These are phyloP conservation scores for Suillus subalutaceus DNA, from an alignment of 768 basidiomycete genomes.

Conservation along the genomic window DNA sequence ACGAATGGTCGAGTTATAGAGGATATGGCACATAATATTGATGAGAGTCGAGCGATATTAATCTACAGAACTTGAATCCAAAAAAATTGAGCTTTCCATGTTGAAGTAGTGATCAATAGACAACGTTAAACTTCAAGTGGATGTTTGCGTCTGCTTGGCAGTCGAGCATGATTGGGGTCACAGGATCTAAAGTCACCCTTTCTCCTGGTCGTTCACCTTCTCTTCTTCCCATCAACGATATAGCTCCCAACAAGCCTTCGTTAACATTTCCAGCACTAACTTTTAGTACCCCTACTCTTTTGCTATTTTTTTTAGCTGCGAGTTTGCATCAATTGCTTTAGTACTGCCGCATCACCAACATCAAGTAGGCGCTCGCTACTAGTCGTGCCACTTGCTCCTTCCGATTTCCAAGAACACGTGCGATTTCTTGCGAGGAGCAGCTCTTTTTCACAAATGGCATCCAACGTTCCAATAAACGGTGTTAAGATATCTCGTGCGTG, in stretches of 20 bases:
- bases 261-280: conserved; percentile 16
- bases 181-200: conserved; percentile 33
- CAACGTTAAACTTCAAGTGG: neutral
- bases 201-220: conserved; percentile 26
- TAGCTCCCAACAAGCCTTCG: conserved; percentile 19
- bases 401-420: conserved; percentile 11
- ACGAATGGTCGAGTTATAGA: neutral
- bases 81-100: neutral
- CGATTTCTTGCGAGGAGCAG: conserved; percentile 1
- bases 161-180: conserved; percentile 29
- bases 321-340: conserved; percentile 8
- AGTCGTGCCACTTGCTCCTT: conserved; percentile 14
- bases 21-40: neutral
- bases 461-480: conserved; percentile 83
- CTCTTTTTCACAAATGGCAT: conserved; percentile 53
- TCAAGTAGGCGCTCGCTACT: conserved; percentile 20
- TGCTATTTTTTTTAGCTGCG: conserved; percentile 5
- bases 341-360: conserved; percentile 10
- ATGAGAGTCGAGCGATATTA: neutral
- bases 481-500: conserved; percentile 84
- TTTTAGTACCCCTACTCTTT: neutral
- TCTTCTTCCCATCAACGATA: conserved; percentile 13
- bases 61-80: neutral
- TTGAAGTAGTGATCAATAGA: neutral
- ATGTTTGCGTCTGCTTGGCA: conserved; percentile 30